phyloP scores from a whole-genome alignment of 2,329 filamentous ascomycete genomes.

The Chaetothyriales sp. region DNA sequence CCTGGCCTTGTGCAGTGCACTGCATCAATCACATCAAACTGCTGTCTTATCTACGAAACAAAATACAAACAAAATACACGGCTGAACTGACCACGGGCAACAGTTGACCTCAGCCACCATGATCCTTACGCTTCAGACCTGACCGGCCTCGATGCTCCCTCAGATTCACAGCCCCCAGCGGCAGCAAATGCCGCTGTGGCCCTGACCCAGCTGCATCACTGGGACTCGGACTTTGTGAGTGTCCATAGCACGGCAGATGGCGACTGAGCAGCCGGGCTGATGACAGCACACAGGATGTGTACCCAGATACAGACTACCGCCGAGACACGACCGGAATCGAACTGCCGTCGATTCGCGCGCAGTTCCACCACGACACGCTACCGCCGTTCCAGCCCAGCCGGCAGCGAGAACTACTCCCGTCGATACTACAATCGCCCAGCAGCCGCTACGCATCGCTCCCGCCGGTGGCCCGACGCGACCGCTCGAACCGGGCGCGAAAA shows the following conservation, averaged over 20 bases:
- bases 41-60: not conserved
- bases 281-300: constrained; percentile 43
- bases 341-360: constrained; percentile 52
- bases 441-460: constrained; percentile 78
- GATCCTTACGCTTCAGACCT: constrained; percentile 54
- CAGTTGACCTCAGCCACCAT: constrained; percentile 45
- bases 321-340: constrained; percentile 52
- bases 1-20: not conserved
- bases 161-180: constrained; percentile 55
- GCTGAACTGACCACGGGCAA: not conserved
- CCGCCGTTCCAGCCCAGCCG: constrained; percentile 45
- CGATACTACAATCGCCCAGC: constrained; percentile 61
- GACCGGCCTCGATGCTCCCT: constrained; percentile 48
- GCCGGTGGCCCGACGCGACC: constrained; percentile 60
- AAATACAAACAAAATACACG: not conserved
- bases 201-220: constrained; percentile 70
- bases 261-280: constrained; percentile 10
- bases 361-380: constrained; percentile 59
- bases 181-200: constrained; percentile 70
- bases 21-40: too few species aligned
- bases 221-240: constrained; percentile 63
- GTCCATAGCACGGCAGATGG: constrained; percentile 2
- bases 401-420: constrained; percentile 64
- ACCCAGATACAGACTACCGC: constrained; percentile 54
- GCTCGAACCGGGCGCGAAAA: constrained; percentile 61